These are phyloP conservation scores for Exophiala oligosperma DNA, from an alignment of 2,329 filamentous ascomycete genomes.

Conservation along the genomic window DNA sequence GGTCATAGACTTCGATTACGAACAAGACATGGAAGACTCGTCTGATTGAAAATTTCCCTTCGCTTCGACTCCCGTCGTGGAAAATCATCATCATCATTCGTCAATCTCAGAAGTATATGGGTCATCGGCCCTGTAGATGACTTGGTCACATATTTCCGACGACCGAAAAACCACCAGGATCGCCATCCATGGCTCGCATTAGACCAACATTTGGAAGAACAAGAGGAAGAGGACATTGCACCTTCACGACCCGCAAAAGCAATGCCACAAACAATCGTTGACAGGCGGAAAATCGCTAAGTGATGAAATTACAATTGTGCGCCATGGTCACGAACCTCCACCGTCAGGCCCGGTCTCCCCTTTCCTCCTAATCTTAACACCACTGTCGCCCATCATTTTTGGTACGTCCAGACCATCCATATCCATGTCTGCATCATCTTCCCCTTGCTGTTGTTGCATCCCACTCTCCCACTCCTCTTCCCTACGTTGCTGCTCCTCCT, in stretches of 20 bases:
- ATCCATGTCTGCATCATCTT: slow-evolving; percentile 29
- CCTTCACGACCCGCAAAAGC: too few species aligned
- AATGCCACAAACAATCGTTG: too few species aligned
- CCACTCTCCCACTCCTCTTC: slow-evolving; percentile 36
- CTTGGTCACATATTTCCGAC: too few species aligned
- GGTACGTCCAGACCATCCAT: slow-evolving; percentile 44
- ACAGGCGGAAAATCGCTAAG: too few species aligned
- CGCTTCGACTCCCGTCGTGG: too few species aligned
- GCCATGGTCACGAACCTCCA: slow-evolving; percentile 9
- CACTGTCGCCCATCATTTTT: slow-evolving; percentile 50
- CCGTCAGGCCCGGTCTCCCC: slow-evolving; percentile 2
- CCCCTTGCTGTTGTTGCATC: slow-evolving; percentile 8
- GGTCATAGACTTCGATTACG: slow-evolving; percentile 14
- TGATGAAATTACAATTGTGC: neutral
- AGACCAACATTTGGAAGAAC: too few species aligned
- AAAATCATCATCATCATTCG: too few species aligned
- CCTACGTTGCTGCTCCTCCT: slow-evolving; percentile 63
- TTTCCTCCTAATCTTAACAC: slow-evolving; percentile 61
- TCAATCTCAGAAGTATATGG: too few species aligned
- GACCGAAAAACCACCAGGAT: too few species aligned
- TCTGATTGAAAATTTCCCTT: slow-evolving; percentile 3
- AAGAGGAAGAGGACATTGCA: too few species aligned
- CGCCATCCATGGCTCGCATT: too few species aligned
- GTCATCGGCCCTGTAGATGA: too few species aligned
- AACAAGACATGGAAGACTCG: slow-evolving; percentile 32